These are phyloP conservation scores for Chionographis japonica DNA, from an alignment of 106 monocot genomes.

Conservation along the genomic window DNA sequence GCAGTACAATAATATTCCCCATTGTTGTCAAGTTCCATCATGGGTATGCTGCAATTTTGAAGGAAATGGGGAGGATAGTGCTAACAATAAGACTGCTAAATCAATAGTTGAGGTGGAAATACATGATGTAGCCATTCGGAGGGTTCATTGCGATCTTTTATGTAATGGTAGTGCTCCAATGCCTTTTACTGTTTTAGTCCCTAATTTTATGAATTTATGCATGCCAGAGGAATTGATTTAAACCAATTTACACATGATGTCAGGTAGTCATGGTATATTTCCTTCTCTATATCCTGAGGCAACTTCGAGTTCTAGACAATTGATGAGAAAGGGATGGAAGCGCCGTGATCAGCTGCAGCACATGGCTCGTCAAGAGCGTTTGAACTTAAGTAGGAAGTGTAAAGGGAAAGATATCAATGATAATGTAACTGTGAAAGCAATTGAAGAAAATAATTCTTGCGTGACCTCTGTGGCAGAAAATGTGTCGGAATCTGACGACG, in stretches of 20 bases:
- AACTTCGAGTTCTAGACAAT: constrained; percentile 31
- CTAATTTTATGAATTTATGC: constrained; percentile 1
- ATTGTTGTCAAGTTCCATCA: constrained; percentile 50
- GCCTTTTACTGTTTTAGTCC: constrained; percentile 5
- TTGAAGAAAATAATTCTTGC: constrained; percentile 28
- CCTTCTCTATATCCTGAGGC: constrained; percentile 25
- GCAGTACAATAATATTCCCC: constrained; percentile 64
- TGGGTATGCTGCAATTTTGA: constrained; percentile 61
- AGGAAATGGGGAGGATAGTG: constrained; percentile 35
- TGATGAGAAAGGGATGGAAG: constrained; percentile 52
- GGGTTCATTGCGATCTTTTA: constrained; percentile 6
- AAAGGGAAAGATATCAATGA: constrained; percentile 25
- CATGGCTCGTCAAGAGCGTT: constrained; percentile 68
- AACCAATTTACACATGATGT: background rate
- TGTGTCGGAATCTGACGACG: constrained; percentile 18
- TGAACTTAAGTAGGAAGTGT: constrained; percentile 68
- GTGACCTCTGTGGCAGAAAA: constrained; percentile 11
- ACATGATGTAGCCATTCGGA: constrained; percentile 16
- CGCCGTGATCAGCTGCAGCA: constrained; percentile 56
- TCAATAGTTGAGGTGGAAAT: constrained; percentile 16
- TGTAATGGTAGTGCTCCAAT: constrained; percentile 29
- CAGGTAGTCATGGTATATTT: constrained; percentile 28
- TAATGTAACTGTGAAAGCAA: constrained; percentile 37
- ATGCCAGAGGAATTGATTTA: background rate
- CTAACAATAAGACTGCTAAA: constrained; percentile 22